phyloP scores from a whole-genome alignment of 2,329 filamentous ascomycete genomes.

The Calycina marina region DNA sequence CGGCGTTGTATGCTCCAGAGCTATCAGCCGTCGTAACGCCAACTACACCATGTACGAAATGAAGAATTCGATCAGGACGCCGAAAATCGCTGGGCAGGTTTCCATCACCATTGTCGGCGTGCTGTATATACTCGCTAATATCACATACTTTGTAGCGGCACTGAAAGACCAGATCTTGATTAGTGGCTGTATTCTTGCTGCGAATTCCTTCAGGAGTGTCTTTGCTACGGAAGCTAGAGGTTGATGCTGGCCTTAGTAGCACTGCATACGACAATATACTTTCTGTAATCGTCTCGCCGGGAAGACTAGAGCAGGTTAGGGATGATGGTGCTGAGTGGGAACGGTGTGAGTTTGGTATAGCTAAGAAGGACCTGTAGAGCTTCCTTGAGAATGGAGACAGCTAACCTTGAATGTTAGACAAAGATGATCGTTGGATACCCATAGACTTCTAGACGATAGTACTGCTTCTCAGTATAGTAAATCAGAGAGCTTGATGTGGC shows the following conservation, averaged over 20 bases:
- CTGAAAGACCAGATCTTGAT: constrained; percentile 36
- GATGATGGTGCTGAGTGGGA: no score
- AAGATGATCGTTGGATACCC: no score
- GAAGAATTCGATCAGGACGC: constrained; percentile 46
- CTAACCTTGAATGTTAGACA: no score
- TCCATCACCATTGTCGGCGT: constrained; percentile 43
- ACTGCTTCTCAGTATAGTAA: no score
- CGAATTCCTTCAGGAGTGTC: constrained; percentile 40
- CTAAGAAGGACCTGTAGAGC: no score
- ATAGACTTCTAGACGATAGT: no score
- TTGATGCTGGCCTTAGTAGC: constrained; percentile 52
- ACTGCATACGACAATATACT: constrained; percentile 54
- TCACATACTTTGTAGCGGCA: constrained; percentile 50
- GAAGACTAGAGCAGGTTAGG: constrained; percentile 49
- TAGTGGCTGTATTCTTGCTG: constrained; percentile 36
- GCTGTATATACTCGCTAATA: constrained; percentile 52
- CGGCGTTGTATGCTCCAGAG: no score
- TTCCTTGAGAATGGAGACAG: no score
- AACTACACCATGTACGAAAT: constrained; percentile 54
- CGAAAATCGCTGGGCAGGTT: constrained; percentile 49
- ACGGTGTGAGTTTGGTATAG: no score
- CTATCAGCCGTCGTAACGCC: constrained; percentile 52
- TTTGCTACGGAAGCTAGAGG: constrained; percentile 36
- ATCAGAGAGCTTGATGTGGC: no score
- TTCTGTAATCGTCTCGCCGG: constrained; percentile 54